Evolutionary conservation across 139 green algal genomes (phyloP).

Genomic region (Picochlorum sp.): DNA sequence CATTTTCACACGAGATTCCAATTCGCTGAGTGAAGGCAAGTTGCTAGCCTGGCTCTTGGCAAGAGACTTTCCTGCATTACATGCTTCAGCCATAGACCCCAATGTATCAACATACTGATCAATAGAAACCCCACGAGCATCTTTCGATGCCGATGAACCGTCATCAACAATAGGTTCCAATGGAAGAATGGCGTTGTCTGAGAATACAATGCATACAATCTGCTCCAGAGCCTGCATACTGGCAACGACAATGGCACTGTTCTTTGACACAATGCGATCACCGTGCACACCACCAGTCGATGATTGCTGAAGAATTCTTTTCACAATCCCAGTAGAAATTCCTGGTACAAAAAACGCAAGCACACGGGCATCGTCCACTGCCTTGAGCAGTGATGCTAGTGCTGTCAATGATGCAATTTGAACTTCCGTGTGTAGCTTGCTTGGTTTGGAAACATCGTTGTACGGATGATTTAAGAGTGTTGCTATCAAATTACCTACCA

Average conservation of each 20-base stretch:
- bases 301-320: slow-evolving; percentile 28
- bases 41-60: no score
- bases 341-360: slow-evolving; percentile 64
- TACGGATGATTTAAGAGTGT: slow-evolving; percentile 21
- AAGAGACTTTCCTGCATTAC: no score
- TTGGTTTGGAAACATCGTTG: not conserved
- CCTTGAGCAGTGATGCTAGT: slow-evolving; percentile 1
- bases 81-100: no score
- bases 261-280: not conserved
- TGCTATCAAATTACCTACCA: slow-evolving; percentile 44
- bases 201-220: slow-evolving; percentile 21
- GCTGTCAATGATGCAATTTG: slow-evolving; percentile 21
- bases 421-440: slow-evolving; percentile 38
- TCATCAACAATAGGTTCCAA: no score
- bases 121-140: no score
- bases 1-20: not conserved
- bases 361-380: slow-evolving; percentile 19
- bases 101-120: no score
- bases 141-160: no score
- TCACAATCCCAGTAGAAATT: slow-evolving; percentile 40
- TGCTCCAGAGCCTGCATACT: slow-evolving; percentile 24
- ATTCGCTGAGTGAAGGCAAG: no score
- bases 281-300: slow-evolving; percentile 15
- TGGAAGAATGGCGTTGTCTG: no score
- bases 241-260: slow-evolving; percentile 7